A percentile compares a stretch with the other conserved stretches of the same genome.
Evolutionary conservation across 495 filamentous ascomycete species (phyloP).

Genomic region (Hypoxylon perforatum): DNA sequence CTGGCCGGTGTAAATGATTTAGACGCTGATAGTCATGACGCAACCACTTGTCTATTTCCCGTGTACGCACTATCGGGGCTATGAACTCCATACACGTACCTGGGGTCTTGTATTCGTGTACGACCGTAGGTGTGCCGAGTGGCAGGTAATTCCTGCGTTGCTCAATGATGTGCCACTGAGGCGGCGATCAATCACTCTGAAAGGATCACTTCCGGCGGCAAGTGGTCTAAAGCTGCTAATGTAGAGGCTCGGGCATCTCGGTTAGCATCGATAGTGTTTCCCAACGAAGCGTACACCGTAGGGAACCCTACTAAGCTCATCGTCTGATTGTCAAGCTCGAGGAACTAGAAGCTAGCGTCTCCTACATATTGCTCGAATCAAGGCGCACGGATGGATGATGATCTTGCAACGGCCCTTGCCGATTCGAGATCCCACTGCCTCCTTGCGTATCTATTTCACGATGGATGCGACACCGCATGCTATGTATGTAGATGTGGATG

Average conservation of each 20-base stretch:
- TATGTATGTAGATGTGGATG: conserved; percentile 2
- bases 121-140: background rate
- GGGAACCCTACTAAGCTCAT: background rate
- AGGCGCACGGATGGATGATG: conserved; percentile 14
- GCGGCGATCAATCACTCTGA: conserved; percentile 27
- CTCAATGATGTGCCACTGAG: conserved; percentile 23
- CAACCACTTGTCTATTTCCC: conserved; percentile 17
- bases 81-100: conserved; percentile 16
- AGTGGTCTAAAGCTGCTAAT: conserved; percentile 7
- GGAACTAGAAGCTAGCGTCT: conserved; percentile 3
- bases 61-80: conserved; percentile 4
- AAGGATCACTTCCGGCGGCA: conserved; percentile 14
- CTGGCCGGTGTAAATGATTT: background rate
- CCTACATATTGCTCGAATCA: conserved; percentile 12
- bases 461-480: conserved; percentile 11
- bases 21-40: conserved; percentile 31
- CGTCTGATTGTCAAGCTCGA: conserved; percentile 13
- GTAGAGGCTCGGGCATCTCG: conserved; percentile 30
- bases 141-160: conserved; percentile 17
- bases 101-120: conserved; percentile 21
- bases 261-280: conserved; percentile 22
- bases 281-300: background rate
- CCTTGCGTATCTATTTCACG: conserved; percentile 23
- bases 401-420: conserved; percentile 26
- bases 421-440: conserved; percentile 19